Evolutionary conservation across 2,329 filamentous ascomycete species (phyloP), one percentile per base, ranked within the genome.

Genomic region (Claviceps cyperi): DNA sequence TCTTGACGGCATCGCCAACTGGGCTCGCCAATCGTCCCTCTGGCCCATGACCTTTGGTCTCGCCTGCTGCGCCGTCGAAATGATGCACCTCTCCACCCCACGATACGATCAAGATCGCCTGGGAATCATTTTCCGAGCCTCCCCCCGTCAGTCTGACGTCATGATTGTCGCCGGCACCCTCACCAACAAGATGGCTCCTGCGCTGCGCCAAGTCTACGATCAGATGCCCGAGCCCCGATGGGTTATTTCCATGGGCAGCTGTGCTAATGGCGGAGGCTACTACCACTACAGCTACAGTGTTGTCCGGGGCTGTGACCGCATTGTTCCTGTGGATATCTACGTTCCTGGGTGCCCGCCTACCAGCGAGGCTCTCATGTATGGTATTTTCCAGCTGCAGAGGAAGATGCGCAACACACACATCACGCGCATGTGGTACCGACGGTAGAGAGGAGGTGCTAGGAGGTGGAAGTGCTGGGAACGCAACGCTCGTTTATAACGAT

Each of bases 141-240:
- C 86, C 14, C 87, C 87, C 1, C 83, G 87, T 56, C 87, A 94
- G 68, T 86, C 86, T 53, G 88, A 94, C 67, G 84, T 94, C 57
- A 92, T 94, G 87, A 92, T 94, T 60, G 88, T 94, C 21, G 88
- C 89, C 24, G 89, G 89, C 52, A 95, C 89, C 32, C 77, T 95
- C 54, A 94, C 87, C 59, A 95, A 95, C 76, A 95, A 95, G 75
- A 95, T 95, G 89, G 88, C 87, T 1, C 87, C 89, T 2, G 89
- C 89, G 36, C 72, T 95, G 62, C 77, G 89, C 66, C 86, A 92
- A 70, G 84, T 94, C 54, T 95, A 95, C 71, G 89, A 95, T 67
- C 89, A 94, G 74, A 94, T 94, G 88, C 87, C 88, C 32, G 88
- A 94, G 35, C 88, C 88, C 17, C 77, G 84, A 62, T 94, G 87